Evolutionary conservation across 169 alveolate genomes (phyloP).

Genomic region (Perkinsus chesapeaki): DNA sequence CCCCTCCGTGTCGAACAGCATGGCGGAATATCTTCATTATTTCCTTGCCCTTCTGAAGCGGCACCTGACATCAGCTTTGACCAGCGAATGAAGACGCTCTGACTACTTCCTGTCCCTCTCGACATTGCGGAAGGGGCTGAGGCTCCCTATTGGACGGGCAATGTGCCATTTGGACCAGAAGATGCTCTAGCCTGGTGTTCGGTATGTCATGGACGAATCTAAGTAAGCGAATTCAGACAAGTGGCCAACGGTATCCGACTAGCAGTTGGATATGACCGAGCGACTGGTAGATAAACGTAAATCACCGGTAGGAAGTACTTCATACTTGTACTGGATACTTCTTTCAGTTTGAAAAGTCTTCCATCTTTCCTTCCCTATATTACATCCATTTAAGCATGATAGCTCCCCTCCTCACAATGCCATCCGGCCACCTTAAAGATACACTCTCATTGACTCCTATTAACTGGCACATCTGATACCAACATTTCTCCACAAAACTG

Average conservation of each 20-base stretch:
- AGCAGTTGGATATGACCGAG: no score
- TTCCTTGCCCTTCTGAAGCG: background rate
- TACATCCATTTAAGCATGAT: background rate
- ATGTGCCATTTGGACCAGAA: background rate
- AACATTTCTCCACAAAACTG: no score
- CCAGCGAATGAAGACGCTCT: background rate
- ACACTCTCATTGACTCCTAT: background rate
- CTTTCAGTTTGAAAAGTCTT: no score
- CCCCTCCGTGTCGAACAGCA: background rate
- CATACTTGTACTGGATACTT: no score
- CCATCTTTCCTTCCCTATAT: no score
- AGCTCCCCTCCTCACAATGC: background rate
- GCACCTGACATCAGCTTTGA: background rate
- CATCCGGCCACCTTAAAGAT: background rate
- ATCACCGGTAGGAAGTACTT: no score
- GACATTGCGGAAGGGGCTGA: background rate
- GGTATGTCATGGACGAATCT: background rate
- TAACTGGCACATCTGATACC: background rate
- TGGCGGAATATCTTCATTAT: background rate
- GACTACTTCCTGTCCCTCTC: background rate
- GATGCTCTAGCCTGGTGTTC: background rate
- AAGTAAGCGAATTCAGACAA: no score
- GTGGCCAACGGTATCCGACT: no score
- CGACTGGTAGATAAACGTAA: no score
- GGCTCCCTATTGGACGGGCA: background rate